Percentiles rank a stretch among this genome's conserved stretches.
Evolutionary conservation across 176 grass and related monocot species (phyloP).

Genomic region (Zea luxurians): DNA sequence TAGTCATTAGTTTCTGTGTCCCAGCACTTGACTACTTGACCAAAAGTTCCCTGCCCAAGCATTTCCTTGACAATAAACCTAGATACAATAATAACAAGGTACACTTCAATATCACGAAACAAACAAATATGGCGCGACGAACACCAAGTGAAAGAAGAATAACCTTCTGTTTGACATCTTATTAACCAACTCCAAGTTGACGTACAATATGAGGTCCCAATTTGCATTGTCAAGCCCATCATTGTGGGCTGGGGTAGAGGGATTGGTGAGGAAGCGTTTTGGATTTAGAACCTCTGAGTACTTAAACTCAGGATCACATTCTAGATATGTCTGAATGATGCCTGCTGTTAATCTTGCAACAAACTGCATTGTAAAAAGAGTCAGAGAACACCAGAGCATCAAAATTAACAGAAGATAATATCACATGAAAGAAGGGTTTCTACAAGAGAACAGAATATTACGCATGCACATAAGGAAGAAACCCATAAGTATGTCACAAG

Average conservation of each 20-base stretch:
- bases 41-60: conserved; percentile 98
- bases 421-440: not conserved
- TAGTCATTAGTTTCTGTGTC: conserved; percentile 67
- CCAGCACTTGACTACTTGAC: conserved; percentile 95
- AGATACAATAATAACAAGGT: conserved; percentile 37
- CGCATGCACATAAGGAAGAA: not conserved
- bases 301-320: conserved; percentile 72
- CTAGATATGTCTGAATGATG: conserved; percentile 69
- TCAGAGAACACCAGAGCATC: conserved; percentile 24
- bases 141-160: conserved; percentile 22
- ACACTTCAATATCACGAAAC: conserved; percentile 34
- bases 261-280: conserved; percentile 83
- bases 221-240: conserved; percentile 93
- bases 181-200: conserved; percentile 86
- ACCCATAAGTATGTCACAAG: not conserved
- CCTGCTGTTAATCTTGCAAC: conserved; percentile 66
- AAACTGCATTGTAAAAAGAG: conserved; percentile 53
- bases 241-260: conserved; percentile 69
- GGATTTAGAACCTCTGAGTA: conserved; percentile 76
- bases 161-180: conserved; percentile 70
- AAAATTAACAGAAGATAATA: not conserved
- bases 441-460: not conserved
- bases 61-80: conserved; percentile 96
- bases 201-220: conserved; percentile 88
- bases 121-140: conserved; percentile 2